Evolutionary conservation across 2,329 filamentous ascomycete species (phyloP), one percentile per base, ranked within the genome.

Genomic region (Penicillium decumbens): DNA sequence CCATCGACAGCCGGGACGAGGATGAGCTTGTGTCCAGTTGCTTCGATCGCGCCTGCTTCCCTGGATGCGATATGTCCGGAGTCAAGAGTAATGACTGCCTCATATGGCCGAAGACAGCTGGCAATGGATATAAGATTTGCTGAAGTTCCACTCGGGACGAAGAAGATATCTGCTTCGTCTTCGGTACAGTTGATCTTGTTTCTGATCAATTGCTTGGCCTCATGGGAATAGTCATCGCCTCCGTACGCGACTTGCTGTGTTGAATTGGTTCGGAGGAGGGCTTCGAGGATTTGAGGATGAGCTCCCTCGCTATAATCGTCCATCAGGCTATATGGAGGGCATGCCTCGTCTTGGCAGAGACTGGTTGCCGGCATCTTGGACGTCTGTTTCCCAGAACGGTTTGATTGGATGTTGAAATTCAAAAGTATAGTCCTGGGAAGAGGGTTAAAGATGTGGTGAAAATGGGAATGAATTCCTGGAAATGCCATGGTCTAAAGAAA

Each of bases 301-400:
- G 75, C 76, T 30, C 76, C 77, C 50, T 79, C 76, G 60, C 74
- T 76, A 57, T 79, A 79, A 54, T 79, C 76, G 55, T 79, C 76
- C 41, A 75, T 66, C 48, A 79, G 75, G 60, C 74, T 76, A 57
- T 77, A 78, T 49, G 55, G 60, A 52, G 56, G 54, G 20, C 57
- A 49, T 47, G 52, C 45, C 51, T 63, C 61, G 24, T 61, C 59
- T 54, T 60, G 59, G 51, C 58, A 60, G 15, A 61, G 46, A 46
- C 53, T 60, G 33, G 59, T 58, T 44, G 59, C 54, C 7, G 58
- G 58, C 58, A 61, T 61, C 18, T n/a, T 53, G 40, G 37, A 29
- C 40, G 28, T 50, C n/a, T 23, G n/a, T 18, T 35, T 6, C 18
- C 23, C 28, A 27, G 5, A 15, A 12, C 12, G 28, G 9, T 32